A percentile compares a stretch with the other conserved stretches of the same genome.
These are phyloP conservation scores for Fusarium temperatum DNA, from an alignment of 2,329 filamentous ascomycete genomes.

Conservation along the genomic window DNA sequence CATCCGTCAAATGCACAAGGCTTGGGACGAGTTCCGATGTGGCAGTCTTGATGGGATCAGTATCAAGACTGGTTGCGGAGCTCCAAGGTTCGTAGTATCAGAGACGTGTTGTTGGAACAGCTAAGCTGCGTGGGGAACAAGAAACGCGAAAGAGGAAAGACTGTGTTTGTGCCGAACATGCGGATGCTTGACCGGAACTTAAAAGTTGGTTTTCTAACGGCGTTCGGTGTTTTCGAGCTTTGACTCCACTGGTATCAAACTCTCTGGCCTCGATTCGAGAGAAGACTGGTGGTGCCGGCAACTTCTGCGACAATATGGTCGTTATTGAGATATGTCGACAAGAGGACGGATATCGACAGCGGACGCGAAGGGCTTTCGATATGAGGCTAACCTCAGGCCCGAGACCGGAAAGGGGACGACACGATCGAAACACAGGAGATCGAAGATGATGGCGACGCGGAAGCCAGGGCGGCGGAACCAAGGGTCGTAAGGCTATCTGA, in stretches of 20 bases:
- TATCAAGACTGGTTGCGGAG: not conserved
- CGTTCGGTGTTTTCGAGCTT: not conserved
- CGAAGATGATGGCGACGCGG: conserved; percentile 10
- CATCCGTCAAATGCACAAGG: conserved; percentile 26
- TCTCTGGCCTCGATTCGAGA: not conserved
- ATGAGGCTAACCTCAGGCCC: conserved; percentile 19
- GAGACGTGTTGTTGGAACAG: not conserved
- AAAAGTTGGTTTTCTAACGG: not conserved
- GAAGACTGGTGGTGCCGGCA: not conserved
- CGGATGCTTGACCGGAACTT: not conserved
- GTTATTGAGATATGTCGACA: not conserved
- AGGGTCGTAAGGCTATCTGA: conserved; percentile 10
- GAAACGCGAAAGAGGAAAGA: not conserved
- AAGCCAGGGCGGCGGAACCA: conserved; percentile 12
- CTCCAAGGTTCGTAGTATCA: not conserved
- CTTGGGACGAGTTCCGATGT: not conserved
- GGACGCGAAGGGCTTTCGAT: conserved; percentile 6
- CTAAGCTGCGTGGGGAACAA: not conserved
- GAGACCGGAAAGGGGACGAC: not conserved
- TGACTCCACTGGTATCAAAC: not conserved
- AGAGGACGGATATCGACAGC: conserved; percentile 2
- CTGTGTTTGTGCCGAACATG: not conserved
- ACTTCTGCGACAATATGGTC: not conserved
- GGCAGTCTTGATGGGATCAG: not conserved
- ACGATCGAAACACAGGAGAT: conserved; percentile 3